Conservation (phyloP, 805 yeast genomes). For the Zygotorulaspora sp. region DNA sequence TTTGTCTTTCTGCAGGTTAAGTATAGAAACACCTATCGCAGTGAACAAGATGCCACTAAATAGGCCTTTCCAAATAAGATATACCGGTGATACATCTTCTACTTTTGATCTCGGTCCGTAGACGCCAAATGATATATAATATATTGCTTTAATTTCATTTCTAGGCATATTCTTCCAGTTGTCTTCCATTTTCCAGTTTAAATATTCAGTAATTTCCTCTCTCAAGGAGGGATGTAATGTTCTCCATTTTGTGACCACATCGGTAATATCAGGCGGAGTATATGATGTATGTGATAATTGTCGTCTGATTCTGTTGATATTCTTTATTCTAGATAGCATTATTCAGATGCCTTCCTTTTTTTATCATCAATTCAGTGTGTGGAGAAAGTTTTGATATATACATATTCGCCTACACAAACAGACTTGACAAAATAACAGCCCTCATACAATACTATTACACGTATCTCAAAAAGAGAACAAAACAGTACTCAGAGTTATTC, state of each 20-base stretch:
- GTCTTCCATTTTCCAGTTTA: conserved; percentile 32
- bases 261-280: conserved; percentile 32
- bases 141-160: conserved; percentile 32
- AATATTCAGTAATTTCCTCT: conserved; percentile 37
- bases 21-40: conserved; percentile 19
- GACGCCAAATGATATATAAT: conserved; percentile 37
- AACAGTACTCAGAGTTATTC: not conserved
- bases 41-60: conserved; percentile 22
- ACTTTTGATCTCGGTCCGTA: conserved; percentile 35
- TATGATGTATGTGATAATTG: conserved; percentile 2
- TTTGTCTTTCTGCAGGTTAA: conserved; percentile 23
- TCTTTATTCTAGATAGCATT: not conserved
- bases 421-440: too few species aligned
- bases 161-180: conserved; percentile 33
- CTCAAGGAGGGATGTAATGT: conserved; percentile 32
- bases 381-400: too few species aligned
- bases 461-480: not conserved
- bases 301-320: not conserved
- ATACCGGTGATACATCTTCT: conserved; percentile 11
- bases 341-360: not conserved
- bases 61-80: conserved; percentile 21
- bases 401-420: too few species aligned
- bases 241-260: conserved; percentile 32
- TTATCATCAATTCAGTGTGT: too few species aligned
- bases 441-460: too few species aligned